Base-by-base conservation (phyloP, 192 early-diverging fungal genomes). In the Gamsiella multidivaricata region DNA sequence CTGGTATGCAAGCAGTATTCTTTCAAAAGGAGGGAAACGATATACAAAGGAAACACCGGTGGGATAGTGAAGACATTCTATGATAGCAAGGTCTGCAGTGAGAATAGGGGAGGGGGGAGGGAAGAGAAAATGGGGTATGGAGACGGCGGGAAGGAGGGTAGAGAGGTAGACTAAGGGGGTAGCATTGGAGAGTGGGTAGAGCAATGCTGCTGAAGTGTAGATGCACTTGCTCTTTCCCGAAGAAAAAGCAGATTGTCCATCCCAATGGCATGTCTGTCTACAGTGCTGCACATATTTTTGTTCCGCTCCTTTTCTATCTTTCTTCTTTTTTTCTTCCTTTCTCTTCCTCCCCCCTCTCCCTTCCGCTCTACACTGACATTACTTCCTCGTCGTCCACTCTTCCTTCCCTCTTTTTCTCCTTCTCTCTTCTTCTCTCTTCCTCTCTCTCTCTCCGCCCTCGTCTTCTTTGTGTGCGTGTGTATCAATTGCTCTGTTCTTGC, bases 361-460 rank as follows among this genome's bases (percentile, higher is more conserved):
- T 41, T 37, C 42, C 20, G 8, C 51, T 46, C 18, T 47, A 10
- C 31, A n/a, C n/a, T n/a, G n/a, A n/a, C n/a, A n/a, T 31, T 33
- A 11, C 8, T 33, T 5, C 53, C 36, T 8, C 23, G 4, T 60
- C 43, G 9, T 32, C 14, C n/a, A 39, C 42, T 18, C 28, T 29
- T 45, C 20, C 17, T 46, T 7, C 12, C 46, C n/a, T 11, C 20
- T 12, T 56, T 14, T 17, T 22, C 36, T 26, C n/a, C 31, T 53
- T 57, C 54, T 49, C 31, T 42, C 51, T 45, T 45, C 25, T 32
- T 33, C 31, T 29, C 18, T 28, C 45, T 58, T 22, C n/a, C 39
- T 31, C 12, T 20, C 36, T 18, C 54, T 55, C 50, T 6, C 20
- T 34, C 36, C 34, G 54, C 34, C 15, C 32, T 56, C 5, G 54